These are phyloP conservation scores for Phytophthora sp. DNA, from an alignment of 352 stramenopile genomes.

Conservation along the genomic window DNA sequence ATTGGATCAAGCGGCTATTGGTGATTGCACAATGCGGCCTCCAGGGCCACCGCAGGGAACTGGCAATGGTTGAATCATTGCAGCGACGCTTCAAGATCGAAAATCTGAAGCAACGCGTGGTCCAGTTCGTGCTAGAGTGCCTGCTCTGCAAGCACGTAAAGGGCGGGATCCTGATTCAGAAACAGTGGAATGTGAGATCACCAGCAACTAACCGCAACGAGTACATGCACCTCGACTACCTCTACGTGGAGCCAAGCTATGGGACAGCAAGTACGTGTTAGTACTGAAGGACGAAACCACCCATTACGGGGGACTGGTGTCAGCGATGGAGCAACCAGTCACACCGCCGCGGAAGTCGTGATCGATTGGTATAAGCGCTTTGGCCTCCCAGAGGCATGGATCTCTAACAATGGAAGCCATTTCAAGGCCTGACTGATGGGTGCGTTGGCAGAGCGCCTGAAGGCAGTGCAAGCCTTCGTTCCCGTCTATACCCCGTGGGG, in stretches of 20 bases:
- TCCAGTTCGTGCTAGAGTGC: neutral
- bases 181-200: neutral
- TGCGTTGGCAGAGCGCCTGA: neutral
- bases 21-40: neutral
- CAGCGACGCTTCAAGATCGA: neutral
- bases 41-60: neutral
- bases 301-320: neutral
- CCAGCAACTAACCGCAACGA: neutral
- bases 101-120: neutral
- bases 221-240: neutral
- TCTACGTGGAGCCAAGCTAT: neutral
- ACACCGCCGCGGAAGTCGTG: neutral
- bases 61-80: too few relatives aligned
- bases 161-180: neutral
- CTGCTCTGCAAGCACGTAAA: neutral
- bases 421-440: neutral
- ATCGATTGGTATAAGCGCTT: conserved; percentile 1
- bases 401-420: neutral
- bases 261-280: neutral
- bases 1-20: neutral
- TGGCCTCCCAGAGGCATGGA: neutral
- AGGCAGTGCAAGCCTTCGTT: too few relatives aligned
- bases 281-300: neutral
- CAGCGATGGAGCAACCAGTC: neutral
- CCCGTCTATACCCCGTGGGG: neutral